Conservation (phyloP, 495 filamentous ascomycete genomes). For the Talaromyces ruber region DNA sequence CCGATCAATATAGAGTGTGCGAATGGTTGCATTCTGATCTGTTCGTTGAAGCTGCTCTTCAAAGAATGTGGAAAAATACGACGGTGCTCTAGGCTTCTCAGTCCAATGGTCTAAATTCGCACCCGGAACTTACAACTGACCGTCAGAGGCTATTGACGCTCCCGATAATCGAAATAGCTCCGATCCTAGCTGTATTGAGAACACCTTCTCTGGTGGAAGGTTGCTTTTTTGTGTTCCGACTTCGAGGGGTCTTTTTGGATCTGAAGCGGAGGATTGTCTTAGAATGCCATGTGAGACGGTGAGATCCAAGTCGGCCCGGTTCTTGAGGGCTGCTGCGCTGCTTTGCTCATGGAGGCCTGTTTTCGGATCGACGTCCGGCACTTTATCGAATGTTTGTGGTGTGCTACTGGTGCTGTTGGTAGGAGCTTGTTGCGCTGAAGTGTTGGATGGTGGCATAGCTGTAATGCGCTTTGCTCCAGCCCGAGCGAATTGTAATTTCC, state of each 20-base stretch:
- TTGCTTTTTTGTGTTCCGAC: constrained; percentile 10
- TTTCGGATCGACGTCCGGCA: constrained; percentile 2
- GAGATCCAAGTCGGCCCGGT: not conserved
- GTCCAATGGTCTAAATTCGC: constrained; percentile 4
- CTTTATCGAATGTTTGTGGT: constrained; percentile 4
- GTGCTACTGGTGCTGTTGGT: not conserved
- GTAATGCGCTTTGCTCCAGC: not conserved
- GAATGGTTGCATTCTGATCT: constrained; percentile 43
- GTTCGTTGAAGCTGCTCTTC: constrained; percentile 64
- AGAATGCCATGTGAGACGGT: constrained; percentile 1
- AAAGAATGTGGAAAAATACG: constrained; percentile 96
- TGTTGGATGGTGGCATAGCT: not conserved
- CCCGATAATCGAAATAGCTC: constrained; percentile 89
- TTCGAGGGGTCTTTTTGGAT: not conserved
- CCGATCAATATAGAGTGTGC: constrained; percentile 89
- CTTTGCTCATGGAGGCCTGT: not conserved
- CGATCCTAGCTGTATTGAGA: constrained; percentile 89
- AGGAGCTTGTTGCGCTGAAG: not conserved
- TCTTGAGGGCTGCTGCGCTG: not conserved
- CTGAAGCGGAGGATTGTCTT: not conserved
- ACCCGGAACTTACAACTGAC: constrained; percentile 43
- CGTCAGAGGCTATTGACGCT: constrained; percentile 92
- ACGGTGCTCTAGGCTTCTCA: constrained; percentile 73
- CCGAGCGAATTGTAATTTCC: not conserved
- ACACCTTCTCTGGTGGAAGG: constrained; percentile 60